A percentile compares a stretch with the other conserved stretches of the same genome.
Evolutionary conservation across 352 stramenopile genomes (phyloP).

Genomic region (Pythium pyrilobum): DNA sequence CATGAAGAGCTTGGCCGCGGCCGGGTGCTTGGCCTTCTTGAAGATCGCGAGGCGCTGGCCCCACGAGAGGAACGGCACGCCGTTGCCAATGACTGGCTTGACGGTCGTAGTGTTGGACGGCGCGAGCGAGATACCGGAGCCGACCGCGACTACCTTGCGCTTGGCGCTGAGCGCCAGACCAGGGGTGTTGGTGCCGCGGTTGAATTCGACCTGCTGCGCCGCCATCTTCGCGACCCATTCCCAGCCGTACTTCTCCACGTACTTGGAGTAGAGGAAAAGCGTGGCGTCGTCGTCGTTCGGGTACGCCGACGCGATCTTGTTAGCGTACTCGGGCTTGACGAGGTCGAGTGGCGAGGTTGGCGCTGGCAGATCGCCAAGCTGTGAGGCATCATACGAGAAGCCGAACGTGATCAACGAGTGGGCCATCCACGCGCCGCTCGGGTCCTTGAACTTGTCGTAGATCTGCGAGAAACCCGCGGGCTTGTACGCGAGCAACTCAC

Average conservation of each 20-base stretch:
- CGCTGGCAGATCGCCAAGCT: conserved; percentile 1
- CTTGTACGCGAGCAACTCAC: conserved; percentile 49
- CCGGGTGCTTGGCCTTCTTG: conserved; percentile 44
- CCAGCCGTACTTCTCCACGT: conserved; percentile 52
- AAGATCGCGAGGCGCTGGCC: conserved; percentile 54
- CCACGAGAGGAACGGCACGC: conserved; percentile 34
- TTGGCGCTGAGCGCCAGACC: conserved; percentile 21
- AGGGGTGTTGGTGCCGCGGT: conserved; percentile 27
- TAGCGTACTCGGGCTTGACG: conserved; percentile 27
- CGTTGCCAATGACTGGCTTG: conserved; percentile 22
- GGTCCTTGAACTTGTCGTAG: conserved; percentile 37
- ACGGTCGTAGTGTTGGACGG: conserved; percentile 4
- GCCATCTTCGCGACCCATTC: conserved; percentile 39
- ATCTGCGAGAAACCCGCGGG: conserved; percentile 45
- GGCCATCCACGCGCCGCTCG: conserved; percentile 28
- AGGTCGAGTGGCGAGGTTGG: conserved; percentile 27
- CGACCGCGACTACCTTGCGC: conserved; percentile 25
- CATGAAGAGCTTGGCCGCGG: conserved; percentile 49
- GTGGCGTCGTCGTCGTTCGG: conserved; percentile 46
- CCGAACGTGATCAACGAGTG: conserved; percentile 40
- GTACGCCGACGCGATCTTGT: conserved; percentile 39
- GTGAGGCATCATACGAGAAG: conserved; percentile 30
- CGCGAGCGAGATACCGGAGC: conserved; percentile 8
- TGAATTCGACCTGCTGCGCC: conserved; percentile 31
- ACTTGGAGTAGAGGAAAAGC: conserved; percentile 40